Conservation (phyloP, 2,329 filamentous ascomycete species). For the Fulvia fulva region DNA sequence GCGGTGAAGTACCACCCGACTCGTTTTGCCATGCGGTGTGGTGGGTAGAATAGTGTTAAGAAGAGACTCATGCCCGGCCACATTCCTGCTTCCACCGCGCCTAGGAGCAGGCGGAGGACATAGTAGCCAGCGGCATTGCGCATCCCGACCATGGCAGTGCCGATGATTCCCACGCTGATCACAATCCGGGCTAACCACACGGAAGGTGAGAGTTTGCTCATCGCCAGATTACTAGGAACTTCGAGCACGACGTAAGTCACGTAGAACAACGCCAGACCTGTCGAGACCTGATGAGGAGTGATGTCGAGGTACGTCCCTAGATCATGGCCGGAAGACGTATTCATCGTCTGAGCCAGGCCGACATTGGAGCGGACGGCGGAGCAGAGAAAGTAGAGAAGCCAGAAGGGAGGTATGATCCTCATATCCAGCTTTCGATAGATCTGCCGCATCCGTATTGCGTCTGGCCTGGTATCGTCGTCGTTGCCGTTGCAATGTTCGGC, state of each 20-base stretch:
- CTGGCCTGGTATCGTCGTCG: neutral
- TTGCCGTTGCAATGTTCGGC: conserved; percentile 8
- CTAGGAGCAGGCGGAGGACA: conserved; percentile 77
- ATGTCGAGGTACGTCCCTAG: conserved; percentile 68
- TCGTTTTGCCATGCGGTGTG: conserved; percentile 77
- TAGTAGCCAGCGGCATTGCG: conserved; percentile 80
- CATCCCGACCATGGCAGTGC: conserved; percentile 77
- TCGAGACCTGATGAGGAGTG: conserved; percentile 72
- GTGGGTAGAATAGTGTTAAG: conserved; percentile 85
- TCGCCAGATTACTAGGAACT: conserved; percentile 80
- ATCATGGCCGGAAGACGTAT: conserved; percentile 64
- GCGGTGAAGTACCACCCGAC: conserved; percentile 90
- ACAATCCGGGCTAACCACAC: conserved; percentile 93
- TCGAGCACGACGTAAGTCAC: conserved; percentile 90
- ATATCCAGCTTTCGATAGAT: conserved; percentile 29
- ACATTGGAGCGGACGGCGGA: conserved; percentile 90
- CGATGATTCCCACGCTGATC: conserved; percentile 78
- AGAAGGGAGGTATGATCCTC: conserved; percentile 61
- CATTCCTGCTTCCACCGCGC: conserved; percentile 85
- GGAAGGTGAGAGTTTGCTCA: conserved; percentile 78
- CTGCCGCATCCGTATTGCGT: conserved; percentile 12
- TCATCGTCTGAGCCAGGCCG: conserved; percentile 94
- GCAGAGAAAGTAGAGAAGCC: conserved; percentile 86
- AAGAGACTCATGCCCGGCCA: conserved; percentile 96
- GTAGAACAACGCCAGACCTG: conserved; percentile 82